phyloP scores from a whole-genome alignment of 495 filamentous ascomycete species.

The Aspergillus diversus region DNA sequence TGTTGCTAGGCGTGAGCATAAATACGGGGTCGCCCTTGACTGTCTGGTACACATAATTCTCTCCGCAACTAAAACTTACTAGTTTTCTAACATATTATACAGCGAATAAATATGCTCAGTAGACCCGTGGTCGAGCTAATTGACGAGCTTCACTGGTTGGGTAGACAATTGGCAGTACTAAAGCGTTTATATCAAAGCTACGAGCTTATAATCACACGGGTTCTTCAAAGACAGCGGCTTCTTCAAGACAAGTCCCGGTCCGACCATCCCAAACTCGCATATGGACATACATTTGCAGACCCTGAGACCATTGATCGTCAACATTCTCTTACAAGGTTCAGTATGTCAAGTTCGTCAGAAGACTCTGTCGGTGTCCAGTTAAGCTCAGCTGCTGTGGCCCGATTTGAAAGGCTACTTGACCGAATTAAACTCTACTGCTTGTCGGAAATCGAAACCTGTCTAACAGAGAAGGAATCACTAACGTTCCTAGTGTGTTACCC shows the following conservation, averaged over 20 bases:
- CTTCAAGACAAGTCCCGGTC: slow-evolving; percentile 42
- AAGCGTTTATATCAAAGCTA: slow-evolving; percentile 82
- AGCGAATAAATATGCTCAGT: slow-evolving; percentile 63
- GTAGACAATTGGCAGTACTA: slow-evolving; percentile 64
- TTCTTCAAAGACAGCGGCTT: slow-evolving; percentile 59
- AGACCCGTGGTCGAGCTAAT: slow-evolving; percentile 65
- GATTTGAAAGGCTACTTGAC: slow-evolving; percentile 77
- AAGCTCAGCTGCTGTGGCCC: slow-evolving; percentile 65
- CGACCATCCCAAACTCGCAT: slow-evolving; percentile 25
- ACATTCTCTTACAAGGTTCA: slow-evolving; percentile 33
- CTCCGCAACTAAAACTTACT: background rate
- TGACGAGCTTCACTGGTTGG: slow-evolving; percentile 72
- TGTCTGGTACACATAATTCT: slow-evolving; percentile 51
- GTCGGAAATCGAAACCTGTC: slow-evolving; percentile 77
- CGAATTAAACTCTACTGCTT: slow-evolving; percentile 78
- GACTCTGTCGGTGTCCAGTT: slow-evolving; percentile 59
- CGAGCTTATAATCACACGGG: slow-evolving; percentile 72
- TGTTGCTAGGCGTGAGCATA: slow-evolving; percentile 62
- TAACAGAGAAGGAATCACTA: slow-evolving; percentile 77
- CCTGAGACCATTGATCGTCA: slow-evolving; percentile 34
- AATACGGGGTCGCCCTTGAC: slow-evolving; percentile 61
- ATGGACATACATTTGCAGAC: slow-evolving; percentile 35
- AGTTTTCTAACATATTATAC: slow-evolving; percentile 11
- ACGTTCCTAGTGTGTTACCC: slow-evolving; percentile 62
- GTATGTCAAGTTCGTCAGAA: slow-evolving; percentile 26